phyloP scores from a whole-genome alignment of 148 eudicot genomes.

The Vaccinium macrocarpon region DNA sequence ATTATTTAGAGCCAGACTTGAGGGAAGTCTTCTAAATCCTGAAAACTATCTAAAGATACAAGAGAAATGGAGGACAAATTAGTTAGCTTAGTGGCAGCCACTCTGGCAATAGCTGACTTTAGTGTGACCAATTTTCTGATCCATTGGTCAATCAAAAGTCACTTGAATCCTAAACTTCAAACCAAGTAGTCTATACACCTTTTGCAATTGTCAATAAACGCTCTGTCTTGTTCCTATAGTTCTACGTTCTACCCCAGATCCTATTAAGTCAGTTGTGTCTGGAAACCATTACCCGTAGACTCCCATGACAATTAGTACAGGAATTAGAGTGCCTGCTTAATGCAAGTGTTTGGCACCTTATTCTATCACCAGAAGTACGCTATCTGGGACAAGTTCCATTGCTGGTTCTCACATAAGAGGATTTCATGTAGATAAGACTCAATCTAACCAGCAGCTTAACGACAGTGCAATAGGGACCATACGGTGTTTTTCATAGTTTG shows the following conservation, averaged over 20 bases:
- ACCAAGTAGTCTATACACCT: background rate
- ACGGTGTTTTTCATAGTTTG: background rate
- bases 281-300: background rate
- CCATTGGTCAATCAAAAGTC: background rate
- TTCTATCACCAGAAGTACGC: background rate
- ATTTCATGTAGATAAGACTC: background rate
- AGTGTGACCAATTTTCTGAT: background rate
- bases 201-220: background rate
- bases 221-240: background rate
- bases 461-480: background rate
- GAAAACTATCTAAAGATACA: background rate
- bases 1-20: background rate
- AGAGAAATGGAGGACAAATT: background rate
- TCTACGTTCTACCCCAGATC: background rate
- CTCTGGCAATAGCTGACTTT: background rate
- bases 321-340: background rate
- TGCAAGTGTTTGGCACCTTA: background rate
- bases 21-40: background rate
- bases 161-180: background rate
- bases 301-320: background rate
- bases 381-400: background rate
- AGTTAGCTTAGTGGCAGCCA: background rate
- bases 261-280: too few species aligned
- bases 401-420: background rate
- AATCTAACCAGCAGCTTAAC: background rate